phyloP scores from a whole-genome alignment of 2,329 filamentous ascomycete genomes.

The Pyrenochaeta sp. region DNA sequence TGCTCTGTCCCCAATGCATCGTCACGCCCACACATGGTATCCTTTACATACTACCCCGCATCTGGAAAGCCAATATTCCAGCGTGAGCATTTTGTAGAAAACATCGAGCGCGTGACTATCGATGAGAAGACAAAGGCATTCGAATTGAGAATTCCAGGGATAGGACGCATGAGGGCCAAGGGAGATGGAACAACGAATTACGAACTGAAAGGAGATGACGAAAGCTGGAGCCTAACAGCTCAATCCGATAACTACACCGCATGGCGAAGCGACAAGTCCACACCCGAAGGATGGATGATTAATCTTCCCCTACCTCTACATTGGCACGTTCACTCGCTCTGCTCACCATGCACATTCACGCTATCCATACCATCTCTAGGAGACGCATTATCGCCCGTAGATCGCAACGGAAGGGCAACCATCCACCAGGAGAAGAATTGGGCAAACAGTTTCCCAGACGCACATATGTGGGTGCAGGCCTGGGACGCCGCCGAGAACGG shows the following conservation, averaged over 20 bases:
- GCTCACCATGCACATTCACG: constrained; percentile 51
- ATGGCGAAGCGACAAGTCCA: constrained; percentile 49
- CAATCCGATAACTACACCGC: constrained; percentile 50
- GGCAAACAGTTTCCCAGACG: constrained; percentile 56
- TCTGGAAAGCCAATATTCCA: constrained; percentile 47
- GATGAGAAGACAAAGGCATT: constrained; percentile 47
- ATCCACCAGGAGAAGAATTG: constrained; percentile 63
- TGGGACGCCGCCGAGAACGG: constrained; percentile 25
- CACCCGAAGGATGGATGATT: constrained; percentile 58
- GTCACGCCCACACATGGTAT: constrained; percentile 55
- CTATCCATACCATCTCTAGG: constrained; percentile 49
- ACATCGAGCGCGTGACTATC: constrained; percentile 46
- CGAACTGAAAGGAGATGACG: constrained; percentile 31
- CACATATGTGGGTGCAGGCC: constrained; percentile 51
- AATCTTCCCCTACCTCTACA: constrained; percentile 59
- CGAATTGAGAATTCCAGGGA: constrained; percentile 50
- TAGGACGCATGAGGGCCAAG: constrained; percentile 51
- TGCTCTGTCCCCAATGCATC: constrained; percentile 56
- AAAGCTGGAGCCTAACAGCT: constrained; percentile 51
- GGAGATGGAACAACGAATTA: constrained; percentile 51
- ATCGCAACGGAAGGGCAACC: constrained; percentile 46
- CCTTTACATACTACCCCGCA: constrained; percentile 59
- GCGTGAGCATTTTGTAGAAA: constrained; percentile 54
- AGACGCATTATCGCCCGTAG: constrained; percentile 24
- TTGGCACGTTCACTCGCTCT: constrained; percentile 61